Base-by-base conservation (phyloP, 306 rosid genomes). In the Herpetospermum pedunculosum region DNA sequence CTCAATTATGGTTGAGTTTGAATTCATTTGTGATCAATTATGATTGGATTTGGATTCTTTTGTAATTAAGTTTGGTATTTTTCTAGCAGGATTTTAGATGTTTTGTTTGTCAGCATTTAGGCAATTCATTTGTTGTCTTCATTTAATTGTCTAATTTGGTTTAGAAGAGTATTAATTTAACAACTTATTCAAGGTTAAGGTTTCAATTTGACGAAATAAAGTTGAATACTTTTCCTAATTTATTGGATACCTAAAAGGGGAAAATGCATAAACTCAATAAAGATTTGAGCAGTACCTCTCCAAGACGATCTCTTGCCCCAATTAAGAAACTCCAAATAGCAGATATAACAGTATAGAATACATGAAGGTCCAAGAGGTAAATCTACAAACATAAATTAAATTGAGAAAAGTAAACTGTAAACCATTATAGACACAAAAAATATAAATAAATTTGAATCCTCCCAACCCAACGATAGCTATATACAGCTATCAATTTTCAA, bases 241-340 rank as follows among this genome's bases (percentile, higher is more conserved):
- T n/a, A 62, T 63, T 35, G 35, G 29, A 63, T 63, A 37, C 37
- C 37, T 11, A 29, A 12, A 21, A 38, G 8, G 19, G 3, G n/a
- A 7, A 40, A 37, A 23, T 40, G 4, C 19, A 40, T 12, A 19
- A 38, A 79, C 23, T 41, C 34, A 10, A 29, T 28, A 46, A 46
- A 76, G 67, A 53, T 50, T 60, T 70, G 29, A 63, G 60, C 72
- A 60, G 57, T 80, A 91, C 98, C 90, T 93, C 97, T 60, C 98
- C 98, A 67, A 93, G 85, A 38, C 94, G 96, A 81, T 83, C 97
- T 81, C 96, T 89, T 41, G 96, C 98, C 37, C 98, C 98, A 15
- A 89, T 89, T 84, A 93, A 83, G 88, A 87, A 93, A 76, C 98
- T 97, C 81, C 83, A 86, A 76, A 91, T 85, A 71, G 96, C 84